Evolutionary conservation across 257 asterid species (phyloP), one percentile per base, ranked within the genome.

Genomic region (Gynochthodes officinalis): DNA sequence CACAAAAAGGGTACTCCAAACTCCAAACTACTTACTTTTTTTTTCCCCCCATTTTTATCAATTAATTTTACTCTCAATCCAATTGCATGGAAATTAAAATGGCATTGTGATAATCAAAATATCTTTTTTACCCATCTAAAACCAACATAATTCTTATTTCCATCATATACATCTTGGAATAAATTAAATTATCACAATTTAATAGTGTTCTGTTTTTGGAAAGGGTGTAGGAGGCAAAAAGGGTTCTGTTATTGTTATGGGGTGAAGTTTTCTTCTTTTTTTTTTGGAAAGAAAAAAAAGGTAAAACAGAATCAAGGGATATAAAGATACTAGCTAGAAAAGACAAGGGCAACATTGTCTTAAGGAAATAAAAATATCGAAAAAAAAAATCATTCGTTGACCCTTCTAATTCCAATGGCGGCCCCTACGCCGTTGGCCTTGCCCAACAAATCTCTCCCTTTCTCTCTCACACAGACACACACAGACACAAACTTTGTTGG

Each of bases 391-490:
- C 73, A 69, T 82, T 77, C 83, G 86, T 84, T 84, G 86, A 84
- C 89, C 89, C 86, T 82, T 82, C 79, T 78, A 78, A 73, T 84
- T 78, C 85, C 85, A 79, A 81, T 78, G 80, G 86, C 88, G 88
- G 84, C 81, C 88, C 88, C 88, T 81, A 78, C 86, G 88, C 84
- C 88, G 84, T 72, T 81, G 85, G 88, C 77, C 84, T 79, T 84
- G 88, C 86, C 82, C 77, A 78, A 78, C 82, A 72, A 74, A 78
- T 78, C 85, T 77, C 73, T 76, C 77, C n/a, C 73, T 5, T 15
- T 69, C 39, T 67, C 64, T 50, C 66, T 64, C 64, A 3, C 39
- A 40, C 70, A 65, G 21, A 32, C 64, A 58, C 64, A 27, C 8
- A 7, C 10, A 35, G 74, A 67, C 79, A 59, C 82, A 81, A 76